phyloP scores from a whole-genome alignment of 192 early-diverging fungal genomes.

The Obelidium mucronatum region DNA sequence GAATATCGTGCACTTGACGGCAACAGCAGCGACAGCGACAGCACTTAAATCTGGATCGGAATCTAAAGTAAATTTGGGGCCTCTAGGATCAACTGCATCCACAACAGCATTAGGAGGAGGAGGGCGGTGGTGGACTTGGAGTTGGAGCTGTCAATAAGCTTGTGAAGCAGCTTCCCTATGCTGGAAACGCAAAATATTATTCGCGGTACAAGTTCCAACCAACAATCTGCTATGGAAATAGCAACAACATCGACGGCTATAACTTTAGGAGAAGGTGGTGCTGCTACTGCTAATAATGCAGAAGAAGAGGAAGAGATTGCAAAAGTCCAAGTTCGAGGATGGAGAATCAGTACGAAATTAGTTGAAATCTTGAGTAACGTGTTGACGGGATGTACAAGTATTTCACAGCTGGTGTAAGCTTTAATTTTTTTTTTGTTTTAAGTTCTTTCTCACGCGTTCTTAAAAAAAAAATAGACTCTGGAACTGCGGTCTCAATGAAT shows the following conservation, averaged over 20 bases:
- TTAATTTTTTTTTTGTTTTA: neutral
- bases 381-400: slow-evolving; percentile 34
- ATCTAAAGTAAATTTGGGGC: neutral
- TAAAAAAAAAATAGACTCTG: slow-evolving; percentile 41
- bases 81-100: neutral
- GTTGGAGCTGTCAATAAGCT: neutral
- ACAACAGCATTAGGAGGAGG: neutral
- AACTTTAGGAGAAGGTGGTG: too few relatives aligned
- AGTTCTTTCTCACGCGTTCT: neutral
- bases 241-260: neutral
- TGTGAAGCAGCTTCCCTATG: neutral
- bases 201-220: slow-evolving; percentile 55
- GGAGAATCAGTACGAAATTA: slow-evolving; percentile 42
- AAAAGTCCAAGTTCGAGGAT: slow-evolving; percentile 56
- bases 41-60: neutral
- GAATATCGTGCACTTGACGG: neutral
- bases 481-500: slow-evolving; percentile 56
- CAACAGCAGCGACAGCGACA: neutral
- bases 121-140: neutral
- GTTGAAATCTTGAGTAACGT: slow-evolving; percentile 38
- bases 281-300: slow-evolving; percentile 13
- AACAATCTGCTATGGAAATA: slow-evolving; percentile 49
- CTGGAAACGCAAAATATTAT: slow-evolving; percentile 34
- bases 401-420: slow-evolving; percentile 49
- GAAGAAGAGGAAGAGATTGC: slow-evolving; percentile 56